These are phyloP conservation scores for Colletotrichum coccodes DNA, from an alignment of 2,329 filamentous ascomycete species.

Conservation along the genomic window DNA sequence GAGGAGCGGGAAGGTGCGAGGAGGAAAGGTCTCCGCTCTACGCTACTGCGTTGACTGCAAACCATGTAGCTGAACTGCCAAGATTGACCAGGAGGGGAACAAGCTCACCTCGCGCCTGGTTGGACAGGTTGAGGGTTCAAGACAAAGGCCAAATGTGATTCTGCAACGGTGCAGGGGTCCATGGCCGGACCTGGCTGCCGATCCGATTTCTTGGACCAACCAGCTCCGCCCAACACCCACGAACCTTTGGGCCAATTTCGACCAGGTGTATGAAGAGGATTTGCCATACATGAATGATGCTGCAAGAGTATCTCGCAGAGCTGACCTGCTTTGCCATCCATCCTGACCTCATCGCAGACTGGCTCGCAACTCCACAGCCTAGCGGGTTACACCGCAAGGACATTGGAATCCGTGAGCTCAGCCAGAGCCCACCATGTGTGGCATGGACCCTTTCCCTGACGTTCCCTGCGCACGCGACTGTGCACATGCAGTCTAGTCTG, in stretches of 20 bases:
- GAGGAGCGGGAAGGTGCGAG: not conserved
- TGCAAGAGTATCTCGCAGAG: not conserved
- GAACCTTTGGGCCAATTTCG: not conserved
- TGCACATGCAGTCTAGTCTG: too few species aligned
- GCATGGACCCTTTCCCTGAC: conserved; percentile 1
- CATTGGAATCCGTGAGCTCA: not conserved
- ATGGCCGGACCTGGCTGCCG: conserved; percentile 11
- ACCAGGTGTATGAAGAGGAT: not conserved
- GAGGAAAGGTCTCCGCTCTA: not conserved
- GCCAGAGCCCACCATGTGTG: not conserved
- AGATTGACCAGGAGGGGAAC: not conserved
- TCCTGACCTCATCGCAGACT: not conserved
- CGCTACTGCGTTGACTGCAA: not conserved
- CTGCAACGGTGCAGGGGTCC: conserved; percentile 15
- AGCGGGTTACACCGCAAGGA: not conserved
- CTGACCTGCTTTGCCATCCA: not conserved
- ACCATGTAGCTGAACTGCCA: too few species aligned
- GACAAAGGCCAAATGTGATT: not conserved
- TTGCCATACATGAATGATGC: not conserved
- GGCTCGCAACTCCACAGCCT: not conserved
- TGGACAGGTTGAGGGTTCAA: not conserved
- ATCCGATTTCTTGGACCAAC: conserved; percentile 4
- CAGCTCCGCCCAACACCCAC: not conserved
- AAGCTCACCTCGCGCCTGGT: not conserved
- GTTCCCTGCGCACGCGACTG: not conserved